Evolutionary conservation across 192 early-diverging fungal genomes (phyloP), one percentile per base, ranked within the genome.

Genomic region (Podila clonocystis): DNA sequence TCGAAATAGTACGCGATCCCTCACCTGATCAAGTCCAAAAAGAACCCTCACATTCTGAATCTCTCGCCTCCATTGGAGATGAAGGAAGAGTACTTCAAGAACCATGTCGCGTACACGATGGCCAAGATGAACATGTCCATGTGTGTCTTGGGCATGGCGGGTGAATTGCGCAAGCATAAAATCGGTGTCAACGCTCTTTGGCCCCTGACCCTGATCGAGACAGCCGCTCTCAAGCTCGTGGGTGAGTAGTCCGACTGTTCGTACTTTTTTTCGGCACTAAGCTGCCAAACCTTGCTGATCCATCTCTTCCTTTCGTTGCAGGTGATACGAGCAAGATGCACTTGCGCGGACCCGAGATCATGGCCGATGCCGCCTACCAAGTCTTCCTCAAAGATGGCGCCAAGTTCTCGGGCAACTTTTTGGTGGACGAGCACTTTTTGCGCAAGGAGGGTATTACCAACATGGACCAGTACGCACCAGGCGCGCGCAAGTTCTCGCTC

Each of bases 341-440:
- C 12, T 58, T 82, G 63, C 50, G 83, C 33, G 84, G 75, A 34
- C 85, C 92, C 3, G 86, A 88, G 45, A 91, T 95, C 58, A 89
- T 94, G 87, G 91, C 93, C 6, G 94, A 95, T 67, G 94, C 94
- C 2, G 93, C 92, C 9, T 82, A 87, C 59, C 68, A 86, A 58
- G 86, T 95, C 22, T 72, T 94, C 4, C 74, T 74, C 45, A 91
- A 94, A 75, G 82, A 90, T 36, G 69, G 83, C 31, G 29, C 67
- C 30, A 68, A 73, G 59, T 93, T 88, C 57, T 89, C 82, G 66
- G 93, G 91, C 68, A 88, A 95, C 60, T 93, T 95, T 74, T 86
- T 87, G 60, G 88, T 96, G n/a, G 95, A 96, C 73, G 94, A 95
- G 84, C 65, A 91, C 63, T 83, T 96, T 34, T 85, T 96, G 76